Evolutionary conservation across 2,329 filamentous ascomycete genomes (phyloP).

Genomic region (Apiospora aurea): DNA sequence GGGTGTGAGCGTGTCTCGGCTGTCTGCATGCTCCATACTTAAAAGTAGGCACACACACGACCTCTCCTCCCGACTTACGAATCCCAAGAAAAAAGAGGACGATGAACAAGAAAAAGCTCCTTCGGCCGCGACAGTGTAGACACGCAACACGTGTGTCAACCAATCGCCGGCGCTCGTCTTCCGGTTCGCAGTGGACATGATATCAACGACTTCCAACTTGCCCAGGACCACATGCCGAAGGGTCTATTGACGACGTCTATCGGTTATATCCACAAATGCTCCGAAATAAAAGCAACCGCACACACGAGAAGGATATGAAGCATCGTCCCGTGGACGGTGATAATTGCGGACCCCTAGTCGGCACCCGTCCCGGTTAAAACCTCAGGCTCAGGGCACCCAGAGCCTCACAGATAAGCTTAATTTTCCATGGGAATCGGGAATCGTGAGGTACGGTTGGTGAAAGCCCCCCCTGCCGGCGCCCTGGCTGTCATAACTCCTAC

Average conservation of each 20-base stretch:
- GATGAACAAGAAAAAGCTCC: not conserved
- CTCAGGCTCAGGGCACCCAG: conserved; percentile 15
- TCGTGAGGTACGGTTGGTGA: not conserved
- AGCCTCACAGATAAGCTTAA: conserved; percentile 21
- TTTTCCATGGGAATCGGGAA: not conserved
- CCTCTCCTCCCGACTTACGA: conserved; percentile 1
- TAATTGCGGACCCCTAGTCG: conserved; percentile 17
- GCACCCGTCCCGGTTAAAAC: conserved; percentile 19
- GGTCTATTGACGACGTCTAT: not conserved
- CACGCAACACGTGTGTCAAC: not conserved
- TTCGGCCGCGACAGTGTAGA: conserved; percentile 9
- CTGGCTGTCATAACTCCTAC: not conserved
- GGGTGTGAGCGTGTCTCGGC: not conserved
- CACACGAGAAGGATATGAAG: not conserved
- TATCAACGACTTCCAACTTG: not conserved
- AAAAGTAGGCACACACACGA: not conserved
- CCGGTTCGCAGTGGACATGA: not conserved
- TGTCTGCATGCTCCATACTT: conserved; percentile 1
- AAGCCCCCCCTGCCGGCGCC: not conserved
- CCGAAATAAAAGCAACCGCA: conserved; percentile 12
- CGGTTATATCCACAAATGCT: not conserved
- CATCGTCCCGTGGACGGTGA: not conserved
- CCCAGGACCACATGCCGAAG: conserved; percentile 11
- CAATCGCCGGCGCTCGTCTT: not conserved
- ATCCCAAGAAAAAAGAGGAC: too few relatives aligned